phyloP scores from a whole-genome alignment of 140 eudicot species.

The Stevia rebaudiana region DNA sequence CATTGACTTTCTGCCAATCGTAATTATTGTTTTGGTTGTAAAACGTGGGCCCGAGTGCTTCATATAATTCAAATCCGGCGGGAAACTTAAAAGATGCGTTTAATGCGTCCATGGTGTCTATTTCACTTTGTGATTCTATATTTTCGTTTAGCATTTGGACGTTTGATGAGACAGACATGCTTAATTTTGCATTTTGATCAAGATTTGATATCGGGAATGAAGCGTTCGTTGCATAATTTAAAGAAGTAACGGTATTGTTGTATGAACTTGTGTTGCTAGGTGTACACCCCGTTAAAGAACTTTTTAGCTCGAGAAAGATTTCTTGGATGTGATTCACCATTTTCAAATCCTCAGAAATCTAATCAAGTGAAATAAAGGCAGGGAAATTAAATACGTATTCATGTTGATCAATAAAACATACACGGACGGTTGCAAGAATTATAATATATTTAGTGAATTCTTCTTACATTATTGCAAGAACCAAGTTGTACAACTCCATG shows the following conservation, averaged over 20 bases:
- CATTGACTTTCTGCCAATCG: slow-evolving; percentile 38
- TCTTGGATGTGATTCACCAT: slow-evolving; percentile 54
- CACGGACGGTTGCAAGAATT: neutral
- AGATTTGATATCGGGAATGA: slow-evolving; percentile 27
- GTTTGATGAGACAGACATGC: slow-evolving; percentile 23
- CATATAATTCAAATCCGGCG: slow-evolving; percentile 74
- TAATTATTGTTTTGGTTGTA: slow-evolving; percentile 22
- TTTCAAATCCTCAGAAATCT: slow-evolving; percentile 72
- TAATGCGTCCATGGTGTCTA: slow-evolving; percentile 19
- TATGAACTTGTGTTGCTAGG: slow-evolving; percentile 27
- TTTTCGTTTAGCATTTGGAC: slow-evolving; percentile 21
- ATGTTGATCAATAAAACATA: neutral
- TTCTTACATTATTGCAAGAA: slow-evolving; percentile 59
- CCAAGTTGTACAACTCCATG: slow-evolving; percentile 96
- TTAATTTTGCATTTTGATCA: slow-evolving; percentile 8
- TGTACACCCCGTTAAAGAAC: slow-evolving; percentile 23
- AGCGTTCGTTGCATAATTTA: slow-evolving; percentile 15
- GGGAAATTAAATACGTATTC: neutral
- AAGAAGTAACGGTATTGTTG: slow-evolving; percentile 25
- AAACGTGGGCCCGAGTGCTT: slow-evolving; percentile 80
- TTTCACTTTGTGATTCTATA: slow-evolving; percentile 20
- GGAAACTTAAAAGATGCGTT: slow-evolving; percentile 45
- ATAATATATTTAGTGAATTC: neutral
- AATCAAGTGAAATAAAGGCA: neutral
- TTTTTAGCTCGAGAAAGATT: slow-evolving; percentile 44